Evolutionary conservation across 2,329 filamentous ascomycete genomes (phyloP), one percentile per base, ranked within the genome.

Genomic region (Fusarium napiforme): DNA sequence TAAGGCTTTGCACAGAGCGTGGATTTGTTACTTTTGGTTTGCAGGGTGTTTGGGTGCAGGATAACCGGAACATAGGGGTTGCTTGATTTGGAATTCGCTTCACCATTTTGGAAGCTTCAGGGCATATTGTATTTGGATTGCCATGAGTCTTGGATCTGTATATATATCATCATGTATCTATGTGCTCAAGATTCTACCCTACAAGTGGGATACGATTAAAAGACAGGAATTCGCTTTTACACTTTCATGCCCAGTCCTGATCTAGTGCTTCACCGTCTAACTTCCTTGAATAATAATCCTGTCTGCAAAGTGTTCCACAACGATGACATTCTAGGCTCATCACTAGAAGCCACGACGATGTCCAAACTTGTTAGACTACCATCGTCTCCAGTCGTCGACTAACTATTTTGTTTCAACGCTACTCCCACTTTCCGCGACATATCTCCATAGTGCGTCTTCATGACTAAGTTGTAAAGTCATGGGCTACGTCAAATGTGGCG

Each of bases 41-140:
- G 71, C 64, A 69, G 60, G 72, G 72, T 70, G 72, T 74, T 74
- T 63, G 49, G 71, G 72, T 69, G 64, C 60, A 69, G 63, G 49
- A 50, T 62, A 50, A 58, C 18, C 39, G 28, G 50, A 30, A 39
- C 42, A 55, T 34, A 59, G 61, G 46, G 36, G 28, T 53, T 73
- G 65, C 57, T 72, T 30, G 32, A 14, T 47, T 45, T 56, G 28
- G 15, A 39, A 42, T 56, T 50, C 21, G 66, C 57, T 71, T 58
- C 23, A 36, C 67, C 52, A 59, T 59, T 66, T 66, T 61, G 71
- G 55, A 68, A 59, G 63, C 26, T 30, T 52, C 26, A 60, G 50
- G 45, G 71, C 56, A 61, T 45, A 62, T 45, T 60, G 50, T 45
- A 42, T 36, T 64, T 66, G 40, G 53, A 50, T 58, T 60, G 55